Evolutionary conservation across 2,329 filamentous ascomycete genomes (phyloP), one percentile per base, ranked within the genome.

Genomic region (Monilinia fructicola): DNA sequence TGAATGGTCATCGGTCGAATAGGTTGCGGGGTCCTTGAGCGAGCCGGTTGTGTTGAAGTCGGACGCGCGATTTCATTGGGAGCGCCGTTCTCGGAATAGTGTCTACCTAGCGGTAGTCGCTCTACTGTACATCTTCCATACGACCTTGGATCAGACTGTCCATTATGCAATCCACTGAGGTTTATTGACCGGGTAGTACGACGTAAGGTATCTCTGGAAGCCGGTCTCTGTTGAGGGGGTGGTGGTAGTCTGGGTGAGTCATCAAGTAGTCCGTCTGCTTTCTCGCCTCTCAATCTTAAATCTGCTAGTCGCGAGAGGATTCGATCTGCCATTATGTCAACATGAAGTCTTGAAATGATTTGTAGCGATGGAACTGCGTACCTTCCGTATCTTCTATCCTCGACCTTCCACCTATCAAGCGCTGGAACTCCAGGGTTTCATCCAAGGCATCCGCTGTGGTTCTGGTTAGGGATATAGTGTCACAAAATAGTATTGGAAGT

Each of bases 361-460:
- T 12, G n/a, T 35, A 26, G 35, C 5, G 28, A 35, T 7, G 7
- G 14, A n/a, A 50, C 6, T 52, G 10, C n/a, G 38, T 50, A 61
- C 58, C 58, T 18, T 61, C 58, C 9, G 16, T 4, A 26, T 61
- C n/a, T 50, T 61, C 31, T 50, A 44, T 50, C 23, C 44, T 50
- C 14, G 9, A 12, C 6, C 14, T 52, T 50, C 44, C 46, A 11
- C 58, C 46, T 44, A 50, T 61, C 28, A 61, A 40, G 16, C 58
- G 58, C 46, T 61, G 58, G 21, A 61, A 50, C 44, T 61, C 58
- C 14, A 61, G 6, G 4, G 23, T 61, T 26, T 50, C 58, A 4
- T 61, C 58, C n/a, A 61, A 38, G 44, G 58, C 58, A n/a, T 61
- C 21, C 31, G 58, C 58, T 61, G 46, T 38, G 31, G 21, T 61